A percentile compares a stretch with the other conserved stretches of the same genome.
Evolutionary conservation across 306 rosid genomes (phyloP).

Genomic region (Sindora glabra): DNA sequence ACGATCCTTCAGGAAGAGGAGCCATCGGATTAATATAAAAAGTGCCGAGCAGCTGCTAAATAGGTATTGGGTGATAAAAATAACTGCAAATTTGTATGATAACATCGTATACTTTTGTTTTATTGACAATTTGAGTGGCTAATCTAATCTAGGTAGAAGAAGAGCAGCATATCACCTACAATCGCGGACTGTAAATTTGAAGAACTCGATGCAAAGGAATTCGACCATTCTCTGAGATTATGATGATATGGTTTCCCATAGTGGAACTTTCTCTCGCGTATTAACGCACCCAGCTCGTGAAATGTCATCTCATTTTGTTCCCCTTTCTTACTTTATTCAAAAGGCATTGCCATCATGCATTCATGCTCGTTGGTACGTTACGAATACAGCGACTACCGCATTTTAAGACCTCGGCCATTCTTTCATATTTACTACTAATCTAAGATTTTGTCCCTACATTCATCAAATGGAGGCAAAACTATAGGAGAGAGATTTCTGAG

Average conservation of each 20-base stretch:
- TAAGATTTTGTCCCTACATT: not conserved
- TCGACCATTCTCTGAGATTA: conserved; percentile 53
- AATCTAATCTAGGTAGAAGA: no score
- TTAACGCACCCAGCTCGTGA: conserved; percentile 15
- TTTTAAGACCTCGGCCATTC: not conserved
- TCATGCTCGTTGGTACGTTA: conserved; percentile 16
- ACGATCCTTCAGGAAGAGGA: no score
- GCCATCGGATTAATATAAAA: no score
- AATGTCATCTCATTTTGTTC: conserved; percentile 1
- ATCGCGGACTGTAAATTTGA: conserved; percentile 23
- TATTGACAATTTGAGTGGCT: no score
- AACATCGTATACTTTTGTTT: no score
- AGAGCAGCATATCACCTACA: not conserved
- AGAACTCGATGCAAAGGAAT: conserved; percentile 55
- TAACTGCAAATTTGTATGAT: no score
- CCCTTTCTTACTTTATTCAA: not conserved
- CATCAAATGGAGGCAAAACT: no score
- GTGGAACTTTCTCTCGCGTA: conserved; percentile 24
- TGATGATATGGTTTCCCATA: conserved; percentile 16
- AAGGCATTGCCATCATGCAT: conserved; percentile 16
- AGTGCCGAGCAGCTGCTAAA: no score
- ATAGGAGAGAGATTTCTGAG: no score
- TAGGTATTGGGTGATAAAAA: no score
- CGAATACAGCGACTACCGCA: not conserved
- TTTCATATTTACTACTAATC: not conserved